Evolutionary conservation across 2,329 filamentous ascomycete genomes (phyloP), one percentile per base, ranked within the genome.

Genomic region (Scedosporium dehoogii): DNA sequence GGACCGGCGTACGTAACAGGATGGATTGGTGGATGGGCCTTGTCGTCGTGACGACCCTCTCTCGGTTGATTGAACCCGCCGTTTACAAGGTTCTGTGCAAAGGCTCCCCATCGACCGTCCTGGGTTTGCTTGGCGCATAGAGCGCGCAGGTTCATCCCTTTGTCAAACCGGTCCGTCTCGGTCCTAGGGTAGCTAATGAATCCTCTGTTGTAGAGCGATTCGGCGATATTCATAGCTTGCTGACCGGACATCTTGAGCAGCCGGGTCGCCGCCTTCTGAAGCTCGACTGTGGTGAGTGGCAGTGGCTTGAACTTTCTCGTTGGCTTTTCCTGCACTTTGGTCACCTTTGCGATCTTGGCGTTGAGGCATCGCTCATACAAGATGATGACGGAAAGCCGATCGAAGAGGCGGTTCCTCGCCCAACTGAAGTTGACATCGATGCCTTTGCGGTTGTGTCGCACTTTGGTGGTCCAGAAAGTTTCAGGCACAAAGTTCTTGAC

Each of bases 161-260:
- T 85, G 70, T 97, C 92, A 70, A 97, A 99, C 38, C 93, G 89
- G 73, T 99, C 94, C 0, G 94, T 99, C 74, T 99, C 94, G 0
- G 94, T 99, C 74, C 94, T 87, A 1, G 94, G 94, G 74, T 99
- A 99, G 73, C 92, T 97, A 74, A 99, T 96, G 75, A 92, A 97
- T 0, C 94, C 94, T 73, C 89, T 92, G 58, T 92, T 92, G 77
- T 99, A 99, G 2, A 99, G 83, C 4, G 80, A 79, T 73, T 99
- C 94, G 4, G 94, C 94, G 25, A 88, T 80, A 58, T 82, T 88
- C 92, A 99, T 97, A 55, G 96, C 91, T 64, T 88, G 83, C 68
- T 96, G 89, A 76, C 92, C 92, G 66, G 87, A 91, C 86, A 99
- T 91, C n/a, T 86, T 86, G 25, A 99, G 81, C 69, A 96, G 91